Evolutionary conservation across 2,329 filamentous ascomycete genomes (phyloP).

Genomic region (Aspergillus puulaauensis): DNA sequence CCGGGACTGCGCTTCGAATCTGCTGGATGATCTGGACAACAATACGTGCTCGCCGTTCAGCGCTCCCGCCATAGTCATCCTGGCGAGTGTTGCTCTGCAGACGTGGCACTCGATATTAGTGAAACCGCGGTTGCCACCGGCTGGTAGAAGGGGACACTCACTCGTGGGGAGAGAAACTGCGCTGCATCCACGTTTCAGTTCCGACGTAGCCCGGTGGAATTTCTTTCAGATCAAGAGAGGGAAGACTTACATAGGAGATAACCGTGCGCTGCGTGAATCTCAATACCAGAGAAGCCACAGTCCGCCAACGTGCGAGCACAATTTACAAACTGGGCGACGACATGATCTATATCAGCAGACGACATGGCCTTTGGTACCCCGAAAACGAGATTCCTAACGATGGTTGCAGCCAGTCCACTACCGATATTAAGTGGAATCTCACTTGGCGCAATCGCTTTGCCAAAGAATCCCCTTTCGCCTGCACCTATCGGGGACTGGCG

Average conservation of each 20-base stretch:
- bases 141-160: background rate
- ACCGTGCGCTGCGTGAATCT: conserved; percentile 50
- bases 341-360: conserved; percentile 49
- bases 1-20: conserved; percentile 36
- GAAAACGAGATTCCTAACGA: conserved; percentile 8
- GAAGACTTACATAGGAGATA: conserved; percentile 39
- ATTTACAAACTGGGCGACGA: conserved; percentile 50
- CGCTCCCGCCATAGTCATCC: conserved; percentile 44
- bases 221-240: background rate
- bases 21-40: conserved; percentile 40
- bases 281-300: conserved; percentile 19
- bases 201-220: too few species aligned
- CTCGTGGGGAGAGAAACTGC: background rate
- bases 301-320: conserved; percentile 47
- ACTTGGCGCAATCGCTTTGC: conserved; percentile 22
- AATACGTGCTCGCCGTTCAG: conserved; percentile 40
- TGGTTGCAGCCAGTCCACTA: background rate
- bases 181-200: background rate
- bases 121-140: background rate
- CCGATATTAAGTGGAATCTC: conserved; percentile 4
- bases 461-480: conserved; percentile 26
- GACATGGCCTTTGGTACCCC: conserved; percentile 57
- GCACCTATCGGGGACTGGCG: conserved; percentile 36
- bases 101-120: conserved; percentile 22
- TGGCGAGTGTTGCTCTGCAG: conserved; percentile 21